Base-by-base conservation (phyloP, 140 eudicot species). In the Oenanthe javanica region DNA sequence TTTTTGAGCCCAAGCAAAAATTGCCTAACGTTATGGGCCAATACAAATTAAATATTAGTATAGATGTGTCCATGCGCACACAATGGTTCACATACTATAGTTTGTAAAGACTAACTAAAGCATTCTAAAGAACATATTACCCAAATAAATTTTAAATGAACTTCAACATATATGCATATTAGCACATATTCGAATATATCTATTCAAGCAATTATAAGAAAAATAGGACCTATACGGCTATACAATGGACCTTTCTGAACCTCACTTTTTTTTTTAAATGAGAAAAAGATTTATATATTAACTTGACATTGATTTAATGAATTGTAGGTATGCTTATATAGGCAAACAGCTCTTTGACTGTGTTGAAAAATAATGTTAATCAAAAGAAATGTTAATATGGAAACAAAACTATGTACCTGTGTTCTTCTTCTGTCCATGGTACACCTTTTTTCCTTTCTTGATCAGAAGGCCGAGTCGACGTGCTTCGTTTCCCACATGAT, bases 391-490 rank as follows among this genome's bases (percentile, higher is more conserved):
- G 31, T 7, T 43, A 18, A 74, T n/a, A 74, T 48, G 77, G 21
- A 43, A 27, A 76, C 36, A 52, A 14, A 5, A 52, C 31, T 12
- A 77, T 54, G 25, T 79, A 92, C 97, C 96, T 90, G 88, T 93
- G 97, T 72, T 93, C 97, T 89, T 93, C 94, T 75, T 93, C 92
- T 14, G 96, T 90, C 97, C 97, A 93, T 0, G 97, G 96, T 11
- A 90, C 89, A 49, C 97, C 97, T 84, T 88, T 92, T 70, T 90
- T 92, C 93, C 91, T 89, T 79, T 92, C 97, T 21, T 88, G 97
- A 77, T 89, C 92, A 77, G 84, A 79, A 79, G 82, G 40, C 76
- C 84, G 85, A 42, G 61, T 79, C 38, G 85, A 77, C 18, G 83
- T 78, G 83, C 83, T 78, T 49, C 88, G 84, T 79, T 85, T 86